A percentile compares a stretch with the other conserved stretches of the same genome.
phyloP scores from a whole-genome alignment of 139 green algal genomes.

The Yamagishiella unicocca region DNA sequence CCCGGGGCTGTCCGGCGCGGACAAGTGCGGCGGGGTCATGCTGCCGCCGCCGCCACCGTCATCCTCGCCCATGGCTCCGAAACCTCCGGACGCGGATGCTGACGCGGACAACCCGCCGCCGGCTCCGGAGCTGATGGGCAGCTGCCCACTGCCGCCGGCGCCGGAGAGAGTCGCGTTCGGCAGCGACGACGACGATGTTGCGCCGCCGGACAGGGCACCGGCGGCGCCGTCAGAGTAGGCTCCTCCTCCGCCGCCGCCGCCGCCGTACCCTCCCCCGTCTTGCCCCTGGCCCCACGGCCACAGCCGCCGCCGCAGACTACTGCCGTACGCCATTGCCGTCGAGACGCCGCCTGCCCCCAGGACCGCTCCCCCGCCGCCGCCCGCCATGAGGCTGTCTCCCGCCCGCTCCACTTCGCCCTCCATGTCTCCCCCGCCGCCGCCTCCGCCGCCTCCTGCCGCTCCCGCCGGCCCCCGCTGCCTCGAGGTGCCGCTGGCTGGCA shows the following conservation, averaged over 20 bases:
- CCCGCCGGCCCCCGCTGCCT: background rate
- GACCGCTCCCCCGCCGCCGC: background rate
- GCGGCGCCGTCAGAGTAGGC: background rate
- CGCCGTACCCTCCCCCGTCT: background rate
- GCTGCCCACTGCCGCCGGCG: background rate
- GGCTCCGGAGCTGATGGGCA: background rate
- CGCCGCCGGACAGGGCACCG: background rate
- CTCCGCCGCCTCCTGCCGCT: background rate
- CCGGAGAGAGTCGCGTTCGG: background rate
- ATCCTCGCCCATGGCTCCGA: background rate
- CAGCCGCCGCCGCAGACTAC: slow-evolving; percentile 36
- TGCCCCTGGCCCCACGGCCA: slow-evolving; percentile 31
- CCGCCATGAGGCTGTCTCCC: background rate
- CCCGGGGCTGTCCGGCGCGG: slow-evolving; percentile 1
- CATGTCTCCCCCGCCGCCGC: background rate
- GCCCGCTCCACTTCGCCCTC: background rate
- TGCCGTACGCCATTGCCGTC: slow-evolving; percentile 14
- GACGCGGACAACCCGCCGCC: background rate
- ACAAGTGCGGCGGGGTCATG: background rate
- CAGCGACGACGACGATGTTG: background rate
- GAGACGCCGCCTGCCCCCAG: background rate
- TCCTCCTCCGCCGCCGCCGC: background rate
- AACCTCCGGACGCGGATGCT: background rate
- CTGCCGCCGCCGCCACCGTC: background rate
- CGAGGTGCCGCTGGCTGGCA: background rate